A percentile compares a stretch with the other conserved stretches of the same genome.
phyloP scores from a whole-genome alignment of 2,329 filamentous ascomycete species.

The Colletotrichum falcatum region DNA sequence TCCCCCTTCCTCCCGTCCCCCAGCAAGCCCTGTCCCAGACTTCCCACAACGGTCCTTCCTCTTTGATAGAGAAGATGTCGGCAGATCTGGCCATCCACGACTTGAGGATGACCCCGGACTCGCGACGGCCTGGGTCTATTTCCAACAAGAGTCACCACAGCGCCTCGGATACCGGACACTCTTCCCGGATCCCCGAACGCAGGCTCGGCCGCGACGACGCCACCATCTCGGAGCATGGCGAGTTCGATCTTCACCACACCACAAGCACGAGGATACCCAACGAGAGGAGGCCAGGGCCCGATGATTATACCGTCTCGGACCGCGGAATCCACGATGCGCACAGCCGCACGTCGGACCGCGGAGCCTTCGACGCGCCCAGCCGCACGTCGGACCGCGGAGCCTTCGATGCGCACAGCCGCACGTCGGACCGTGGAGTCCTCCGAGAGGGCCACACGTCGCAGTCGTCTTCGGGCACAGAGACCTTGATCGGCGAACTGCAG shows the following conservation, averaged over 20 bases:
- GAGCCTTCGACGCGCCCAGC: constrained; percentile 30
- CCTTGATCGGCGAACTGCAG: constrained; percentile 50
- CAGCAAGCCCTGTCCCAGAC: constrained; percentile 40
- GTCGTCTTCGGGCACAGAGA: constrained; percentile 50
- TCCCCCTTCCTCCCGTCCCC: constrained; percentile 27
- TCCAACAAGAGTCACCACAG: constrained; percentile 44
- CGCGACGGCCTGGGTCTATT: constrained; percentile 45
- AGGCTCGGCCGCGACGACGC: constrained; percentile 37
- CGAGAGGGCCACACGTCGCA: constrained; percentile 46
- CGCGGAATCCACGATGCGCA: constrained; percentile 25
- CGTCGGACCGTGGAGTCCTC: constrained; percentile 40
- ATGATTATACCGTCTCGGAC: constrained; percentile 33
- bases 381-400: constrained; percentile 41
- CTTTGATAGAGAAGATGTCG: constrained; percentile 41
- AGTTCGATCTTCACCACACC: constrained; percentile 33
- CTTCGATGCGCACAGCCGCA: constrained; percentile 33
- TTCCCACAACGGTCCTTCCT: constrained; percentile 40
- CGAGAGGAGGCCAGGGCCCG: constrained; percentile 17
- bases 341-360: constrained; percentile 41
- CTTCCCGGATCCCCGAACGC: constrained; percentile 34
- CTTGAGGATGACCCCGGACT: constrained; percentile 35
- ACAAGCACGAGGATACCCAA: constrained; percentile 14
- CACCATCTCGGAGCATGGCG: constrained; percentile 41
- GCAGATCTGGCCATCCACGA: constrained; percentile 40
- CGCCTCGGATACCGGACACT: constrained; percentile 37